phyloP scores from a whole-genome alignment of 176 grass and related monocot species.

The Raddia guianensis region DNA sequence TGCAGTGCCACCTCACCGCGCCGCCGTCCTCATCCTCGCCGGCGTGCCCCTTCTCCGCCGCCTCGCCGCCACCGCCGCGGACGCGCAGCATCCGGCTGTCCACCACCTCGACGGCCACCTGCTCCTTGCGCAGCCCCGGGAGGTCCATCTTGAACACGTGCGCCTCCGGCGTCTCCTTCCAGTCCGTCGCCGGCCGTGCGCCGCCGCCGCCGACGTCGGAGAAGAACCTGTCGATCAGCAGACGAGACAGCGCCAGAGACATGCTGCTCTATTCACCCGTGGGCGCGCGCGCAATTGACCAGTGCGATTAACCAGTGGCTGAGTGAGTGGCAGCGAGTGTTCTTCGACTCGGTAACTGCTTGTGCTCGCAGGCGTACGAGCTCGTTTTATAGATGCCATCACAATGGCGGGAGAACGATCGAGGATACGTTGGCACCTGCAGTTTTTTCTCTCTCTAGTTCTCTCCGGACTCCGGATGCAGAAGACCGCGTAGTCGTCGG shows the following conservation, averaged over 20 bases:
- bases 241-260: constrained; percentile 32
- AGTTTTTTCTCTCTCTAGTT: not conserved
- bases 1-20: constrained; percentile 44
- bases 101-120: constrained; percentile 63
- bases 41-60: not conserved
- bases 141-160: constrained; percentile 66
- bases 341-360: too few relatives aligned
- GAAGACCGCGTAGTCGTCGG: not conserved
- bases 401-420: constrained; percentile 12
- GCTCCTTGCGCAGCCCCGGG: constrained; percentile 54
- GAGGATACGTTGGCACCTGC: not conserved
- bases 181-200: constrained; percentile 43
- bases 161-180: constrained; percentile 64
- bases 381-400: constrained; percentile 25
- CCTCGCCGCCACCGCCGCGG: constrained; percentile 7
- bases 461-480: constrained; percentile 31
- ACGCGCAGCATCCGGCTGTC: constrained; percentile 45
- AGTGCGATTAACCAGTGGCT: not conserved
- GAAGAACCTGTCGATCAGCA: constrained; percentile 43
- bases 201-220: constrained; percentile 37
- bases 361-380: not conserved
- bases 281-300: not conserved
- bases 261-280: not conserved
- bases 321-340: too few relatives aligned
- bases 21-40: not conserved